A percentile compares a stretch with the other conserved stretches of the same genome.
Evolutionary conservation across 169 alveolate genomes (phyloP).

Genomic region (Theileria annulata): DNA sequence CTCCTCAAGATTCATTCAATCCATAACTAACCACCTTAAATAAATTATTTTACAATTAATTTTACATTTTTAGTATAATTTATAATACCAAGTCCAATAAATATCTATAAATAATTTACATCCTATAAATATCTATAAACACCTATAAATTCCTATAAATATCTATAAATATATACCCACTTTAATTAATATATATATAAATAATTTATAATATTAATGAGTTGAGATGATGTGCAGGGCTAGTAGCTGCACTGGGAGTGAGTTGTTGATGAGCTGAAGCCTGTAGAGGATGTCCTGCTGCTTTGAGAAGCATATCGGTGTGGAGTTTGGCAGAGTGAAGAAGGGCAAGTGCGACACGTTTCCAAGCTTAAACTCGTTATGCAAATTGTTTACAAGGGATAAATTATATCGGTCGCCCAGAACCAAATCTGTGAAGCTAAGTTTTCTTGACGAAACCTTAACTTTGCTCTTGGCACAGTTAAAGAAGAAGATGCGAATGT

Average conservation of each 20-base stretch:
- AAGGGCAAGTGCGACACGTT: conserved; percentile 29
- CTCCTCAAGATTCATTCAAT: conserved; percentile 32
- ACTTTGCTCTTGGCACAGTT: conserved; percentile 45
- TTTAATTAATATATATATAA: background rate
- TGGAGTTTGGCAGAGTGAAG: conserved; percentile 47
- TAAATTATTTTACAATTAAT: background rate
- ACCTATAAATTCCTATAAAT: too few species aligned
- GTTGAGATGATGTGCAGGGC: conserved; percentile 38
- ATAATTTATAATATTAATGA: background rate
- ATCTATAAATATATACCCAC: background rate
- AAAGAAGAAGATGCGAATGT: conserved; percentile 50
- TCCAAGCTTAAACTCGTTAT: conserved; percentile 36
- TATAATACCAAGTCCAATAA: too few species aligned
- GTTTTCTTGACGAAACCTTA: conserved; percentile 17
- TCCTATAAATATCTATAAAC: too few species aligned
- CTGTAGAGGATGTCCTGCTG: conserved; percentile 57
- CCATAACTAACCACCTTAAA: conserved; percentile 17
- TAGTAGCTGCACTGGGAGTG: conserved; percentile 58
- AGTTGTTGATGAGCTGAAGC: conserved; percentile 41
- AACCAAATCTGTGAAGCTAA: conserved; percentile 43
- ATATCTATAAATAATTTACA: too few species aligned
- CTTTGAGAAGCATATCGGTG: conserved; percentile 34
- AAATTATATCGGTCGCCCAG: conserved; percentile 18
- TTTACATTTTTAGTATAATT: background rate
- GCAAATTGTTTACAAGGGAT: conserved; percentile 45